Evolutionary conservation across 768 basidiomycete species (phyloP).

Genomic region (Roridomyces roridus): DNA sequence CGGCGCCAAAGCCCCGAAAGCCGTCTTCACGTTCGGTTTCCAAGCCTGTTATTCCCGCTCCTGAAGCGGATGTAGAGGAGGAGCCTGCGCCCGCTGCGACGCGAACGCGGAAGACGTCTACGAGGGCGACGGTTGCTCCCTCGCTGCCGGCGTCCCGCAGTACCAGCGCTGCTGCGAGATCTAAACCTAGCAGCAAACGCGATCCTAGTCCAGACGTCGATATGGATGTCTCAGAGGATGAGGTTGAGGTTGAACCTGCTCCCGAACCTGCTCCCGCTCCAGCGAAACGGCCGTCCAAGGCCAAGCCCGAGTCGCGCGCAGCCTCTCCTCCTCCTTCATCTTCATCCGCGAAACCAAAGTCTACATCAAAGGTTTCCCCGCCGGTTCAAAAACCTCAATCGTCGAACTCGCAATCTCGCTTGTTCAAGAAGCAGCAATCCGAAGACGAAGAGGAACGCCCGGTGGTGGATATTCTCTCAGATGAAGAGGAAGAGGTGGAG

Average conservation of each 20-base stretch:
- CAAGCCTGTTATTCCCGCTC: conserved; percentile 10
- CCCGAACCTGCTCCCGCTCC: not conserved
- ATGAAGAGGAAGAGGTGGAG: no score
- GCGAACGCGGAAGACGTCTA: conserved; percentile 11
- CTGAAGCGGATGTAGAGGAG: not conserved
- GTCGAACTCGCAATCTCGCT: conserved; percentile 3
- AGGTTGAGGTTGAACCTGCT: not conserved
- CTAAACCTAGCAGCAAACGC: conserved; percentile 12
- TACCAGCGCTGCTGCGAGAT: conserved; percentile 16
- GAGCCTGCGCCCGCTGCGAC: conserved; percentile 6
- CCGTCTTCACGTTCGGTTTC: conserved; percentile 17
- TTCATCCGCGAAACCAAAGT: conserved; percentile 1
- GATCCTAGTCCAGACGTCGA: conserved; percentile 10
- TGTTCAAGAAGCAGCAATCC: not conserved
- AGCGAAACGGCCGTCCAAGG: conserved; percentile 1
- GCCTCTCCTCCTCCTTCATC: not conserved
- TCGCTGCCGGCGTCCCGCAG: conserved; percentile 8
- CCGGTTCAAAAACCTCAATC: conserved; percentile 7
- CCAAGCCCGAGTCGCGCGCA: conserved; percentile 9
- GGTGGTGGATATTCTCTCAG: conserved; percentile 50
- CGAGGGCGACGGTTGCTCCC: conserved; percentile 5
- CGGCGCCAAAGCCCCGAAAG: conserved; percentile 7
- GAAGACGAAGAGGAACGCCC: conserved; percentile 30
- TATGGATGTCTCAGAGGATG: not conserved
- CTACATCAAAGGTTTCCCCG: conserved; percentile 1